Base-by-base conservation (phyloP, 306 rosid genomes). In the Glycine latifolia region DNA sequence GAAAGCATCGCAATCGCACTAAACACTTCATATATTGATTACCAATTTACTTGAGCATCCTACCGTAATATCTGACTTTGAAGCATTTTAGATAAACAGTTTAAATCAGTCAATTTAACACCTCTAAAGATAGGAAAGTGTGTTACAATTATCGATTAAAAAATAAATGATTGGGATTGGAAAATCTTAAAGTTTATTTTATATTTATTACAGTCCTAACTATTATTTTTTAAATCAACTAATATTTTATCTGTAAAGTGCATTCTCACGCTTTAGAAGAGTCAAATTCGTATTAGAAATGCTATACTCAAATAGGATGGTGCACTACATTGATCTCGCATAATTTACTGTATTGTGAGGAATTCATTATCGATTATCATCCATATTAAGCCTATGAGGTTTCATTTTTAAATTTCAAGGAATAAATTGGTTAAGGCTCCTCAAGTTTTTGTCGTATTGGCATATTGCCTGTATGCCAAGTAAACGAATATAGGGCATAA, bases 21-120 rank as follows among this genome's bases (percentile, higher is more conserved):
- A 47, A 10, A 13, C 1, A 47, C 70, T 75, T 75, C 55, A 55
- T 10, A 14, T n/a, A 15, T 31, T 80, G 81, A 82, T 81, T 53
- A 49, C 39, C 35, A 73, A 75, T 58, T 58, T 43, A 37, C 39
- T 17, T 26, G 3, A 58, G 44, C 33, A 8, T 67, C 55, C 46
- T 46, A 46, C 39, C 39, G 41, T 20, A 60, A 60, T 60, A 6
- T 60, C 67, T 60, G 13, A 60, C 67, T 60, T 60, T 60, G 41
- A 26, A 60, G 39, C 41, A 6, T 20, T 8, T 17, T 20, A 17
- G 6, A 59, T 3, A 60, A 10, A 10, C 43, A 56, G 17, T 58
- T 17, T 58, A 58, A n/a, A 16, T 17, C 10, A 7, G 33, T 58
- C 31, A 58, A 58, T 58, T 16, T 16, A 58, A 58, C 31, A 58